Conservation (phyloP, 129 eudicot genomes). For the Pulicaria dysenterica region DNA sequence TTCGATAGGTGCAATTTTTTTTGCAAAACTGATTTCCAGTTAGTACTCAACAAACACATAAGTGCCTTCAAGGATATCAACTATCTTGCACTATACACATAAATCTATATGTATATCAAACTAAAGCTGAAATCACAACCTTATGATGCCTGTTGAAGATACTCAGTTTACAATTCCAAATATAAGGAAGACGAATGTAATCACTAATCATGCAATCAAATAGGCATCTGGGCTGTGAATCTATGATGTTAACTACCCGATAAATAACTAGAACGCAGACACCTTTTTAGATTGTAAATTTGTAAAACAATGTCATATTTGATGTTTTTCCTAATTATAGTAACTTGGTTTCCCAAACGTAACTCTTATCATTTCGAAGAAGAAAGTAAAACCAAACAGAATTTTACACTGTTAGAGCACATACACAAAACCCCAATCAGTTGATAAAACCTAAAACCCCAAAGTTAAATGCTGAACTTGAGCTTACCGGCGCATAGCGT, state of each 20-base stretch:
- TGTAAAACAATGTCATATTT: not conserved
- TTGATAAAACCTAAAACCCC: constrained; percentile 18
- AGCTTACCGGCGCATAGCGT: constrained; percentile 60
- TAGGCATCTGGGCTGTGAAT: not conserved
- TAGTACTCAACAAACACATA: too few species aligned
- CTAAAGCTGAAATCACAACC: not conserved
- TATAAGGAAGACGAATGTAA: not conserved
- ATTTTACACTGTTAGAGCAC: not conserved
- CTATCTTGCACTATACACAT: not conserved
- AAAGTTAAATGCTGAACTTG: constrained; percentile 15
- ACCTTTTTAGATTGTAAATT: not conserved
- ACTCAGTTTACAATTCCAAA: not conserved
- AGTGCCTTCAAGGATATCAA: constrained; percentile 15
- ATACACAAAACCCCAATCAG: not conserved
- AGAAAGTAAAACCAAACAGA: not conserved
- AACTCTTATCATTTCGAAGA: constrained; percentile 2
- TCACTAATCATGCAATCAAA: constrained; percentile 18
- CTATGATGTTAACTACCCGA: not conserved
- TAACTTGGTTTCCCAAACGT: constrained; percentile 1
- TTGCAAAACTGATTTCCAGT: too few species aligned
- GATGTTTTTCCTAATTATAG: constrained; percentile 18
- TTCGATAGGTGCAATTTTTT: not conserved
- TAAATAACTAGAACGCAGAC: not conserved
- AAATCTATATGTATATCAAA: not conserved
- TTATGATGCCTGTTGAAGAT: not conserved